phyloP scores from a whole-genome alignment of 345 rosid species.

The Arabidopsis suecica region DNA sequence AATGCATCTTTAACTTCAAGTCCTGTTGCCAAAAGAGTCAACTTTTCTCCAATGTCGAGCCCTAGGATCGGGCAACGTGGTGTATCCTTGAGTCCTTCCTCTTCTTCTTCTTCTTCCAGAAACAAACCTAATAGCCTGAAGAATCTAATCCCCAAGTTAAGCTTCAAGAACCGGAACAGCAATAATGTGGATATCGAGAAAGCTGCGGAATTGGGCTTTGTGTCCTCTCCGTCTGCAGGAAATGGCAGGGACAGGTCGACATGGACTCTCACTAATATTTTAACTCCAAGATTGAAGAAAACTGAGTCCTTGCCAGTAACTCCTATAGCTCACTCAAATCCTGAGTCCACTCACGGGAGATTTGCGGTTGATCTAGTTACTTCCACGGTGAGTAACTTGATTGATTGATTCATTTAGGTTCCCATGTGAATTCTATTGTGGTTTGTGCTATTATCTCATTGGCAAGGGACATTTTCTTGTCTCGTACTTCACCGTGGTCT shows the following conservation, averaged over 20 bases:
- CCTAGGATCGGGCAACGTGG: constrained; percentile 53
- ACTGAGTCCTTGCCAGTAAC: constrained; percentile 75
- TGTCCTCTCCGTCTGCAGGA: constrained; percentile 51
- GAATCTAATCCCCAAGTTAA: constrained; percentile 72
- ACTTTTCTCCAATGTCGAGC: constrained; percentile 80
- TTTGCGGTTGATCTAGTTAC: constrained; percentile 47
- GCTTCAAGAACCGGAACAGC: constrained; percentile 67
- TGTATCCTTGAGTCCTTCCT: constrained; percentile 44
- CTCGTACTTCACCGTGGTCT: constrained; percentile 8
- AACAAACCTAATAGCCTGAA: constrained; percentile 56
- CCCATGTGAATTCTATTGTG: constrained; percentile 30
- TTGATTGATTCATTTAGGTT: constrained; percentile 1
- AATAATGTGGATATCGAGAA: constrained; percentile 66
- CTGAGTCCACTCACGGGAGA: constrained; percentile 86
- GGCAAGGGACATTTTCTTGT: constrained; percentile 25
- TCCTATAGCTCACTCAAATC: constrained; percentile 80
- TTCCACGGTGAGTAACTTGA: constrained; percentile 53
- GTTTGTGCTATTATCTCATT: constrained; percentile 25
- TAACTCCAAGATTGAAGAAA: constrained; percentile 60
- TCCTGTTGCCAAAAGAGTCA: constrained; percentile 69
- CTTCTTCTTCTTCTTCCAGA: constrained; percentile 48
- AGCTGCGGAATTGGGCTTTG: constrained; percentile 72
- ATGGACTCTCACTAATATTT: constrained; percentile 61
- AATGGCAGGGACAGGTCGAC: constrained; percentile 61
- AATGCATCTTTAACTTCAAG: constrained; percentile 62